phyloP scores from a whole-genome alignment of 306 rosid species.

The Pyrus betulifolia region DNA sequence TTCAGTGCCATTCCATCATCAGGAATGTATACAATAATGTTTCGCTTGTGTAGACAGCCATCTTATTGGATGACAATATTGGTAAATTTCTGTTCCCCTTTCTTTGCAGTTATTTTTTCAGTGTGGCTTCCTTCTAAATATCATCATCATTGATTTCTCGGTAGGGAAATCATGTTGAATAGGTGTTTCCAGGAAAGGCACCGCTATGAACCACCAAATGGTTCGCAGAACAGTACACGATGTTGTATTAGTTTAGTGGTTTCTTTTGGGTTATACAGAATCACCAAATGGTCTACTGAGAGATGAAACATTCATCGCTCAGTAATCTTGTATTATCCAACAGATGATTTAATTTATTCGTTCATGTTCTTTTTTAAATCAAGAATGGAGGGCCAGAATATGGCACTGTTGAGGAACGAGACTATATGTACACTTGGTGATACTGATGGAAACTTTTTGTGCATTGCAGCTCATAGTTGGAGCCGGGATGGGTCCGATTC shows the following conservation, averaged over 20 bases:
- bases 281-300: not conserved
- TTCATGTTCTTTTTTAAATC: not conserved
- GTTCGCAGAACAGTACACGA: not conserved
- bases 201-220: not conserved
- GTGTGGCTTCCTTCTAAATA: not conserved
- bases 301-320: not conserved
- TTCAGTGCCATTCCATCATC: conserved; percentile 91
- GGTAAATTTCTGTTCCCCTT: conserved; percentile 44
- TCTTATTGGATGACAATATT: conserved; percentile 82
- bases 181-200: not conserved
- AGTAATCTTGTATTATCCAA: not conserved
- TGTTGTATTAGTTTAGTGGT: not conserved
- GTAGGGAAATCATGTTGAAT: not conserved
- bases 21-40: conserved; percentile 95
- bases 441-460: conserved; percentile 24
- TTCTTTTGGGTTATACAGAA: not conserved
- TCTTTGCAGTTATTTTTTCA: not conserved
- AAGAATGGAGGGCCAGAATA: not conserved
- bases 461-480: conserved; percentile 66
- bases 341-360: not conserved
- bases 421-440: not conserved
- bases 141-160: not conserved
- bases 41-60: conserved; percentile 75
- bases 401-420: too few species aligned
- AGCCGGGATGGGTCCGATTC: conserved; percentile 99